These are phyloP conservation scores for Tilletia caries DNA, from an alignment of 1,284 basidiomycete species.

Conservation along the genomic window DNA sequence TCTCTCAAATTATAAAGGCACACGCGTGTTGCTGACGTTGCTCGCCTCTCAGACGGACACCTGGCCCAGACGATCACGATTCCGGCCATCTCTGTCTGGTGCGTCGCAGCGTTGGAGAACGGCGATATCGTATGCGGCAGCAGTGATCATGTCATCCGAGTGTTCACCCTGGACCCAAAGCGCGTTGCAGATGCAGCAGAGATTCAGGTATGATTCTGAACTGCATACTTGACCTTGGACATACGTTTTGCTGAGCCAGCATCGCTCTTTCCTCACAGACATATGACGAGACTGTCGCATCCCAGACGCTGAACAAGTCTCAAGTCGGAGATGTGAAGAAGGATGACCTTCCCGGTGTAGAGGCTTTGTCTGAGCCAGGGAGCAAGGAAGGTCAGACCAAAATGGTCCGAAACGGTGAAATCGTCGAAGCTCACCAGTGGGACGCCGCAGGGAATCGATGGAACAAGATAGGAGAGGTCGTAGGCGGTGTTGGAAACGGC, in stretches of 20 bases:
- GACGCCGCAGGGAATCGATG: conserved; percentile 67
- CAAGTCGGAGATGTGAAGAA: conserved; percentile 91
- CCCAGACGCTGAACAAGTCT: conserved; percentile 45
- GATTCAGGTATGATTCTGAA: conserved; percentile 16
- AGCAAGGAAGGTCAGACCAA: conserved; percentile 86
- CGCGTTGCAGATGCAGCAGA: conserved; percentile 70
- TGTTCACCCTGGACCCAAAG: conserved; percentile 75
- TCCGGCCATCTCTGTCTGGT: conserved; percentile 91
- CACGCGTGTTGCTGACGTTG: not conserved
- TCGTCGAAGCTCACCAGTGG: conserved; percentile 62
- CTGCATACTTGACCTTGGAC: no score
- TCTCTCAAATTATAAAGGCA: no score
- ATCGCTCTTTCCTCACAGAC: conserved; percentile 15
- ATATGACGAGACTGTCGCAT: conserved; percentile 39
- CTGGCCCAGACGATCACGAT: conserved; percentile 82
- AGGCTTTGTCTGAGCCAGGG: conserved; percentile 70
- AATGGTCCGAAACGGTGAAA: conserved; percentile 60
- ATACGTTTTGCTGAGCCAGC: not conserved
- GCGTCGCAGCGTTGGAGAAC: conserved; percentile 76
- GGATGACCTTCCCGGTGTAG: conserved; percentile 76
- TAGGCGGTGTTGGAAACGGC: conserved; percentile 82
- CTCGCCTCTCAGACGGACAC: conserved; percentile 62
- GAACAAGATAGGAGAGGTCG: conserved; percentile 93
- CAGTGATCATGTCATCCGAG: conserved; percentile 79
- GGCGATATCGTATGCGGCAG: conserved; percentile 85